These are phyloP conservation scores for Ceratocystis diversiconidia DNA, from an alignment of 2,329 filamentous ascomycete species.

Conservation along the genomic window DNA sequence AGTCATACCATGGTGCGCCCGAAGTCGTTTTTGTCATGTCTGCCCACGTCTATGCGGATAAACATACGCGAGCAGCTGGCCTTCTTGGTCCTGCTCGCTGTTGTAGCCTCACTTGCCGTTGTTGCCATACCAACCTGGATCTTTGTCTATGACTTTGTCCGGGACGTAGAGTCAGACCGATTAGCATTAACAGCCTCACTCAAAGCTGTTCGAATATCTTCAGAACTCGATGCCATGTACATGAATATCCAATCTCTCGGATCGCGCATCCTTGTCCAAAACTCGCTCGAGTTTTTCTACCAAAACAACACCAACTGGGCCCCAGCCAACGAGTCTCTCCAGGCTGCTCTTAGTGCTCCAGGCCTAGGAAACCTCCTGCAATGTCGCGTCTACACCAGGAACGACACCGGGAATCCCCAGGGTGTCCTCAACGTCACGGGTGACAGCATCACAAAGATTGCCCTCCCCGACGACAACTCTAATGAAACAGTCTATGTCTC, in stretches of 20 bases:
- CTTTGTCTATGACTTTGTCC: conserved; percentile 41
- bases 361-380: conserved; percentile 50
- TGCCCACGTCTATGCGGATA: conserved; percentile 50
- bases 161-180: conserved; percentile 40
- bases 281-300: conserved; percentile 38
- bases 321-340: conserved; percentile 47
- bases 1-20: conserved; percentile 14
- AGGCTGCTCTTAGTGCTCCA: conserved; percentile 52
- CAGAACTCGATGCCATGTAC: conserved; percentile 65
- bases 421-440: conserved; percentile 54
- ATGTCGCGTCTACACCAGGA: conserved; percentile 56
- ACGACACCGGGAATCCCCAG: conserved; percentile 40
- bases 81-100: conserved; percentile 59
- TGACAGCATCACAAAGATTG: conserved; percentile 33
- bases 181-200: conserved; percentile 70
- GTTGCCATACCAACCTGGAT: conserved; percentile 63
- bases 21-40: conserved; percentile 17
- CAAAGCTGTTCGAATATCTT: conserved; percentile 68
- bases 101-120: conserved; percentile 60
- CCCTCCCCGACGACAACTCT: conserved; percentile 47
- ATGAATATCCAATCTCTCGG: conserved; percentile 58
- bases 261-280: conserved; percentile 48
- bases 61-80: conserved; percentile 80
- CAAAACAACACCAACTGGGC: conserved; percentile 50
- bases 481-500: conserved; percentile 48